These are phyloP conservation scores for Melocanna baccifera DNA, from an alignment of 176 grass and related monocot genomes.

Conservation along the genomic window DNA sequence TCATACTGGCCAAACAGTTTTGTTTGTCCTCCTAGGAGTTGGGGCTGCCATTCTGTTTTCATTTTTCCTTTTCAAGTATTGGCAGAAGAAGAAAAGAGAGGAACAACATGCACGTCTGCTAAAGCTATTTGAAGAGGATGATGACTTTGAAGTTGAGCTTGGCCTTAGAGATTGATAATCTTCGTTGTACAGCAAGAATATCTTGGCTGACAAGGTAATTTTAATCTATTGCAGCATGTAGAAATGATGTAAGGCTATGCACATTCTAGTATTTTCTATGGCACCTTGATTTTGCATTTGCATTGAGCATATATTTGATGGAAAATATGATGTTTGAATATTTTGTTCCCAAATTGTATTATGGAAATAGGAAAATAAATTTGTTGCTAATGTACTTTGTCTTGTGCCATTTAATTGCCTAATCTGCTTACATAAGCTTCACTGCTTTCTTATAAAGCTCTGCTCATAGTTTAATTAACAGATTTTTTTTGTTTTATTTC, in stretches of 20 bases:
- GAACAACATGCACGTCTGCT: constrained; percentile 80
- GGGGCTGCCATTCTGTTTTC: constrained; percentile 46
- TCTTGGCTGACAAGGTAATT: constrained; percentile 64
- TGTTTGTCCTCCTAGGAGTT: constrained; percentile 59
- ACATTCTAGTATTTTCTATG: background rate
- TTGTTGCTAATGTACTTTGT: background rate
- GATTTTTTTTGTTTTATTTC: background rate
- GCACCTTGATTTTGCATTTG: background rate
- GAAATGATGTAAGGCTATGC: background rate
- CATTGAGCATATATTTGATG: background rate
- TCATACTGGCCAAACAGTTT: constrained; percentile 58
- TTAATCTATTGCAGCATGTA: background rate
- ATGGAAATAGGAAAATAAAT: background rate
- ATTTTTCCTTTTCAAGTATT: constrained; percentile 84
- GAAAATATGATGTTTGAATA: background rate
- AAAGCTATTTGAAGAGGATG: constrained; percentile 90
- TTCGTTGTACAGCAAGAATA: constrained; percentile 43
- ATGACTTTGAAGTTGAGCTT: constrained; percentile 80
- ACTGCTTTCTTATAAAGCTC: background rate
- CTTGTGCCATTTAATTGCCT: background rate
- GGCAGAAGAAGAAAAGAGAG: constrained; percentile 96
- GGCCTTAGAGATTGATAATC: constrained; percentile 67
- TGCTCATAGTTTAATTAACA: background rate
- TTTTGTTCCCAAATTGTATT: background rate
- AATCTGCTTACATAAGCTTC: background rate